These are phyloP conservation scores for Letharia lupina DNA, from an alignment of 495 filamentous ascomycete species.

Conservation along the genomic window DNA sequence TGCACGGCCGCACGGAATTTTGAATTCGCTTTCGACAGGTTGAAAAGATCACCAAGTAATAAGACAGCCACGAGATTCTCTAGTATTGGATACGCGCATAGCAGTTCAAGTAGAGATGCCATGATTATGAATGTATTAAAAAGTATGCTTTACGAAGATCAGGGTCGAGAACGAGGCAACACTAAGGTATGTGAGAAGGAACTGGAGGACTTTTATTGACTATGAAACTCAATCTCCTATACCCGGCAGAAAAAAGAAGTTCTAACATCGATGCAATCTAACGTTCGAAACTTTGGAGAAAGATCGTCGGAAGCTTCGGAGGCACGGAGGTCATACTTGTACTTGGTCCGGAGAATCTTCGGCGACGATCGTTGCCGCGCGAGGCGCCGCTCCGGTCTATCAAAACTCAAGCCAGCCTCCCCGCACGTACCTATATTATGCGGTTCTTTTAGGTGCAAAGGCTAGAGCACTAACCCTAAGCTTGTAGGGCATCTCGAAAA, in stretches of 20 bases:
- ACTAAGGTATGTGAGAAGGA: background rate
- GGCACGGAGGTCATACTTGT: no score
- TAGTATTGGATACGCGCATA: constrained; percentile 23
- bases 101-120: constrained; percentile 23
- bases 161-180: background rate
- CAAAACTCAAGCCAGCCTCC: background rate
- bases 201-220: background rate
- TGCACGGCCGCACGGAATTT: constrained; percentile 24
- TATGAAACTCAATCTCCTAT: background rate
- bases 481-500: no score
- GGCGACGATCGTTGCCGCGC: background rate
- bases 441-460: background rate
- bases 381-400: background rate
- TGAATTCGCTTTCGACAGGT: constrained; percentile 24
- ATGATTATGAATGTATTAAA: constrained; percentile 3
- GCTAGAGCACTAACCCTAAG: background rate
- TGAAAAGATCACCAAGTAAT: constrained; percentile 24
- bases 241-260: background rate
- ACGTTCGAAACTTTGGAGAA: background rate
- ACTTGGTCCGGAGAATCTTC: background rate
- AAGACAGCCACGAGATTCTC: constrained; percentile 20
- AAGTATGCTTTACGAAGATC: background rate
- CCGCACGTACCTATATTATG: no score
- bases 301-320: no score
- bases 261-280: background rate